phyloP scores from a whole-genome alignment of 2,329 filamentous ascomycete genomes.

The Neocatenulostroma microsporum region DNA sequence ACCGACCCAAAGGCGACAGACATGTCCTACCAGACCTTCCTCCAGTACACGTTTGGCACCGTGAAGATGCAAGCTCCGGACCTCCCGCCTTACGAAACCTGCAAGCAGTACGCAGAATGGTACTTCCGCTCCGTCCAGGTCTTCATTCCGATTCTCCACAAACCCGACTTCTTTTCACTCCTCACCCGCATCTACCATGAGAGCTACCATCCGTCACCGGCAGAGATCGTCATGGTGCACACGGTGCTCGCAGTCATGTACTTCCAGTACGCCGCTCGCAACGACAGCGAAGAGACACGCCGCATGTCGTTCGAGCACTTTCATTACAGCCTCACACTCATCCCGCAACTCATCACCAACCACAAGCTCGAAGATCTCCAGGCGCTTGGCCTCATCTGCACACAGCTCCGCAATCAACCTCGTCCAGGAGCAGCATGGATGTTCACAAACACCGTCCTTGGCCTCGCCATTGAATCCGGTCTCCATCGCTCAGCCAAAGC shows the following conservation, averaged over 20 bases:
- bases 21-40: conserved; percentile 63
- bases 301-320: conserved; percentile 68
- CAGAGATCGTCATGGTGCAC: conserved; percentile 64
- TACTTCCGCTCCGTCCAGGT: conserved; percentile 66
- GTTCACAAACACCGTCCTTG: conserved; percentile 56
- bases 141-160: conserved; percentile 70
- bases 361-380: conserved; percentile 62
- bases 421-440: conserved; percentile 69
- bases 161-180: conserved; percentile 61
- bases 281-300: conserved; percentile 50
- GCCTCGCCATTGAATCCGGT: conserved; percentile 65
- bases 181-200: conserved; percentile 66
- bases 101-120: conserved; percentile 63
- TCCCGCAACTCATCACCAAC: conserved; percentile 56
- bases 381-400: conserved; percentile 62
- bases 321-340: conserved; percentile 63
- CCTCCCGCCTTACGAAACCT: conserved; percentile 57
- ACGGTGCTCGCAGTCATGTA: conserved; percentile 73
- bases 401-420: conserved; percentile 67
- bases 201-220: conserved; percentile 51
- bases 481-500: conserved; percentile 63
- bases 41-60: conserved; percentile 55
- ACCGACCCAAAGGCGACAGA: conserved; percentile 52
- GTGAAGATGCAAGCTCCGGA: conserved; percentile 51
- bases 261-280: conserved; percentile 68